Percentiles rank a stretch among this genome's conserved stretches.
These are phyloP conservation scores for Rhynchospora pubera DNA, from an alignment of 176 grass and related monocot genomes.

Conservation along the genomic window DNA sequence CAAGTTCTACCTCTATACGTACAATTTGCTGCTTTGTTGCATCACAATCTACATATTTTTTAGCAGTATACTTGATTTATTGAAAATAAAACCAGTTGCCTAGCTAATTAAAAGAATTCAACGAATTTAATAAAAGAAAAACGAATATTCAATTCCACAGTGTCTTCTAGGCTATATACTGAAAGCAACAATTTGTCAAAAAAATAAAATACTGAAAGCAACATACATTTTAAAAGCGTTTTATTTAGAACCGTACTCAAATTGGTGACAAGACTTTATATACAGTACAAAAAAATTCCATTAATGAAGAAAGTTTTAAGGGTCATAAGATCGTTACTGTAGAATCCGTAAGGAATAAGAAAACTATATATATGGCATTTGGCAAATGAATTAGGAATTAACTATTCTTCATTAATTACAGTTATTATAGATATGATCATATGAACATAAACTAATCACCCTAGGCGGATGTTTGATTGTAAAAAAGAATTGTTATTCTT, in stretches of 20 bases:
- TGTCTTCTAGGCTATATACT: background rate
- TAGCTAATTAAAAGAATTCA: background rate
- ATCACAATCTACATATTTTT: background rate
- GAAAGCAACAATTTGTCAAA: no score
- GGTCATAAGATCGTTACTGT: background rate
- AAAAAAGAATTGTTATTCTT: background rate
- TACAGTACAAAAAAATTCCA: background rate
- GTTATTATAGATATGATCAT: background rate
- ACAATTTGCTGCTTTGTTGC: background rate
- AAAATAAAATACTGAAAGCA: background rate
- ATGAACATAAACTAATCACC: background rate
- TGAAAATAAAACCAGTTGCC: background rate
- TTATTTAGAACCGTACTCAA: conserved; percentile 4
- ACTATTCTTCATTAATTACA: background rate
- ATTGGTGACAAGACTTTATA: background rate
- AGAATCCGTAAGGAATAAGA: background rate
- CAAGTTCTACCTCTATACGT: background rate
- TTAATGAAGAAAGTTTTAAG: background rate
- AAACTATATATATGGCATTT: background rate
- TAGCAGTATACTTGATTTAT: background rate
- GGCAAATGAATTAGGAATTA: background rate
- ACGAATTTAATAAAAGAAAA: background rate
- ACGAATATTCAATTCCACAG: background rate
- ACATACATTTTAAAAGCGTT: background rate
- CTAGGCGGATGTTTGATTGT: background rate